These are phyloP conservation scores for Sherardia arvensis DNA, from an alignment of 257 asterid species.

Conservation along the genomic window DNA sequence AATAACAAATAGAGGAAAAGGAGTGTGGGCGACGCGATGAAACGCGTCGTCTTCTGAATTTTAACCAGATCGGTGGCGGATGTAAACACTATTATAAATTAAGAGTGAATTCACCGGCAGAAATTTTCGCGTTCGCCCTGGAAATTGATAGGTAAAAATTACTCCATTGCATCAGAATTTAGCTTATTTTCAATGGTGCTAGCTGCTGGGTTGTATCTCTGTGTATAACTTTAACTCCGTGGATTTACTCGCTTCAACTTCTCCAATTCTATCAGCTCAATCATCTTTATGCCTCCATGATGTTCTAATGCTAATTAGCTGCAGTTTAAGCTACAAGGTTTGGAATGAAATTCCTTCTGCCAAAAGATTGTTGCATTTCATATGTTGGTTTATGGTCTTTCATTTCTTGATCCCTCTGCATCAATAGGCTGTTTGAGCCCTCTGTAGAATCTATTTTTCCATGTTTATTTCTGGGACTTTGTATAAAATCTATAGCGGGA, in stretches of 20 bases:
- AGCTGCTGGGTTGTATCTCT: not conserved
- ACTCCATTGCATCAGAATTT: not conserved
- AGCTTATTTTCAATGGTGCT: not conserved
- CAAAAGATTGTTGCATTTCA: not conserved
- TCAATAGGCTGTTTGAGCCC: not conserved
- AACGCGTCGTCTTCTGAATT: not conserved
- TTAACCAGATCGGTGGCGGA: not conserved
- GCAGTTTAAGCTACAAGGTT: not conserved
- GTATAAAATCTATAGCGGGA: not conserved
- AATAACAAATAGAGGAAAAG: not conserved
- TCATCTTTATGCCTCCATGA: not conserved
- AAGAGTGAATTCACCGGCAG: not conserved
- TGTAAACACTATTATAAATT: no score
- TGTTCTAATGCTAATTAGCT: not conserved
- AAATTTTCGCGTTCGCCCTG: not conserved
- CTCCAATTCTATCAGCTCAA: not conserved
- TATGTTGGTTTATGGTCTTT: not conserved
- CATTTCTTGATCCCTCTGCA: not conserved
- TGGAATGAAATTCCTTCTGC: not conserved
- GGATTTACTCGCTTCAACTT: not conserved
- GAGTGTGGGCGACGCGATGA: conserved; percentile 1
- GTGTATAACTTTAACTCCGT: not conserved
- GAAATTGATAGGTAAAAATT: not conserved
- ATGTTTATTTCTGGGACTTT: not conserved
- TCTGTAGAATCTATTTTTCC: not conserved